Evolutionary conservation across 805 yeast species (phyloP).

Genomic region (Teunomyces funiuensis): DNA sequence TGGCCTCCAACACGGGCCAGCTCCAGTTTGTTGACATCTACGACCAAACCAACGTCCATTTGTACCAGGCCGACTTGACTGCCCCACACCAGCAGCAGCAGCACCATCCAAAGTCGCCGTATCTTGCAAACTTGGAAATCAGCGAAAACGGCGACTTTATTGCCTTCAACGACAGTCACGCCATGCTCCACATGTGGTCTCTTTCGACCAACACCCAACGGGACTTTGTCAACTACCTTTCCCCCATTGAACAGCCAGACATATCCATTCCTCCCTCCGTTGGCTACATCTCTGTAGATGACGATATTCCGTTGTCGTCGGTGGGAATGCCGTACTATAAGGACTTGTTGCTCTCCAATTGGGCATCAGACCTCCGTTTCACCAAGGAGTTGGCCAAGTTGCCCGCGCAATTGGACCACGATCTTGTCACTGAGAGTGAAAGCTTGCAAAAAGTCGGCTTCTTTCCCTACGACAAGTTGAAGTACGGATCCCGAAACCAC

Average conservation of each 20-base stretch:
- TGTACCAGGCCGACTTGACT: conserved; percentile 64
- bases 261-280: conserved; percentile 31
- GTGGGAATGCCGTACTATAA: conserved; percentile 88
- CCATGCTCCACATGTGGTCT: conserved; percentile 69
- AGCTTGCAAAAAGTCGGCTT: conserved; percentile 12
- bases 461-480: conserved; percentile 50
- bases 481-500: conserved; percentile 57
- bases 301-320: conserved; percentile 55
- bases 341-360: conserved; percentile 73
- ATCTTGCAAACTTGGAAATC: conserved; percentile 51
- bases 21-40: conserved; percentile 81
- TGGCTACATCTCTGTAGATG: conserved; percentile 34
- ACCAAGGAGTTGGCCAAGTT: conserved; percentile 59
- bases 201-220: conserved; percentile 31
- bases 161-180: conserved; percentile 64
- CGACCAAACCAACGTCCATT: conserved; percentile 65
- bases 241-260: conserved; percentile 55
- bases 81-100: conserved; percentile 5
- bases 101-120: conserved; percentile 17
- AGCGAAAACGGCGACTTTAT: conserved; percentile 76
- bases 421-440: conserved; percentile 32
- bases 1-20: conserved; percentile 77
- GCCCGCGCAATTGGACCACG: conserved; percentile 53
- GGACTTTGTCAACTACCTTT: conserved; percentile 39
- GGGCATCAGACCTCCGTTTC: conserved; percentile 67